Conservation (phyloP, 2,329 filamentous ascomycete genomes). For the Lecanicillium sp. region DNA sequence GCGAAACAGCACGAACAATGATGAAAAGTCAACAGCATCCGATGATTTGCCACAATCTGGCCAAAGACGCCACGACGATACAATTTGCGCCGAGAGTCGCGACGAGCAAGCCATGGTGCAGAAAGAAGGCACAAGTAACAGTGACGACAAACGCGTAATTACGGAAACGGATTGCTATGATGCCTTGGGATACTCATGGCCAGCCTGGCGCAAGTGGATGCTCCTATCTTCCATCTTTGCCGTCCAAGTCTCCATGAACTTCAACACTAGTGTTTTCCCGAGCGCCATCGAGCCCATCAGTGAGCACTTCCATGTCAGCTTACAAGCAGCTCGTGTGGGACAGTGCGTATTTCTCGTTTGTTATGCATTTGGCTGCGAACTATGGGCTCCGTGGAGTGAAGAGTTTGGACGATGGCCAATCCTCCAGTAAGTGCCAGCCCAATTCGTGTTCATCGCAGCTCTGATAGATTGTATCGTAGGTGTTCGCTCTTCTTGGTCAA, state of each 20-base stretch:
- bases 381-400: constrained; percentile 49
- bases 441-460: rapidly evolving
- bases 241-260: constrained; percentile 49
- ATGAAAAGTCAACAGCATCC: too few relatives aligned
- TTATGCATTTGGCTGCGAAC: constrained; percentile 41
- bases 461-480: constrained; percentile 2
- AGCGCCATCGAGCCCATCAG: constrained; percentile 39
- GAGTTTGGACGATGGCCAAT: constrained; percentile 45
- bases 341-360: constrained; percentile 41
- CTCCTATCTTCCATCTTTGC: constrained; percentile 42
- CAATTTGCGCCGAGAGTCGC: background rate
- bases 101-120: background rate
- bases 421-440: constrained; percentile 31
- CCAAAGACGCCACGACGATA: too few relatives aligned
- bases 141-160: constrained; percentile 30
- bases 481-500: constrained; percentile 39
- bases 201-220: constrained; percentile 42
- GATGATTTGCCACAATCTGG: too few relatives aligned
- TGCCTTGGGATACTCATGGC: constrained; percentile 35
- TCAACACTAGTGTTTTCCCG: constrained; percentile 44
- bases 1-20: too few relatives aligned
- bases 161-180: constrained; percentile 40
- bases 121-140: constrained; percentile 5
- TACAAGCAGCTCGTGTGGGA: constrained; percentile 37
- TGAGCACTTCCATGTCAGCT: constrained; percentile 35